phyloP scores from a whole-genome alignment of 345 rosid genomes.

The Salix purpurea region DNA sequence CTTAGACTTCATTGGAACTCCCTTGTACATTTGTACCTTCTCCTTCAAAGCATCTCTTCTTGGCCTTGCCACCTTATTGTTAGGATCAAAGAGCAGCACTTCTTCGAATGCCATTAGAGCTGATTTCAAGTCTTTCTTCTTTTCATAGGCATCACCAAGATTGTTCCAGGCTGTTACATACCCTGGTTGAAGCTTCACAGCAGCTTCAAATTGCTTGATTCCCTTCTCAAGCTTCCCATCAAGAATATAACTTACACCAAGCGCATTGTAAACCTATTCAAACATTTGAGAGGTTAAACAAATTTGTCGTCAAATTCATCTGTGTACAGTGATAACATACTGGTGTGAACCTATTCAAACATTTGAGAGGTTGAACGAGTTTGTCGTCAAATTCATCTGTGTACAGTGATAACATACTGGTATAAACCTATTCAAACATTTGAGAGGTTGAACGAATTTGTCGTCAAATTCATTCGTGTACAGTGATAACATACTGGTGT shows the following conservation, averaged over 20 bases:
- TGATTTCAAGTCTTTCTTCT: conserved; percentile 67
- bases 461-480: not conserved
- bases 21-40: conserved; percentile 69
- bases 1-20: conserved; percentile 69
- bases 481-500: not conserved
- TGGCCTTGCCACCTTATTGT: conserved; percentile 79
- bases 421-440: conserved; percentile 9
- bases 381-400: not conserved
- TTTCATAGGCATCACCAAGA: conserved; percentile 94
- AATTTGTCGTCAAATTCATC: not conserved
- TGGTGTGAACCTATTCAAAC: conserved; percentile 5
- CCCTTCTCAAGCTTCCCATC: conserved; percentile 88
- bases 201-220: conserved; percentile 70
- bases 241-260: conserved; percentile 68
- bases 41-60: conserved; percentile 71
- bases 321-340: not conserved
- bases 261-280: conserved; percentile 53
- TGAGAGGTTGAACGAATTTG: not conserved
- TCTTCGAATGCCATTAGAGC: conserved; percentile 96
- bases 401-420: not conserved
- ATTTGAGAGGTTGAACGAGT: not conserved
- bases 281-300: not conserved
- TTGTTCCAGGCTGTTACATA: conserved; percentile 98
- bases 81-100: conserved; percentile 84
- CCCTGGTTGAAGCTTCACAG: conserved; percentile 87